A percentile compares a stretch with the other conserved stretches of the same genome.
phyloP scores from a whole-genome alignment of 192 early-diverging fungal genomes.

The Coemansia sp. region DNA sequence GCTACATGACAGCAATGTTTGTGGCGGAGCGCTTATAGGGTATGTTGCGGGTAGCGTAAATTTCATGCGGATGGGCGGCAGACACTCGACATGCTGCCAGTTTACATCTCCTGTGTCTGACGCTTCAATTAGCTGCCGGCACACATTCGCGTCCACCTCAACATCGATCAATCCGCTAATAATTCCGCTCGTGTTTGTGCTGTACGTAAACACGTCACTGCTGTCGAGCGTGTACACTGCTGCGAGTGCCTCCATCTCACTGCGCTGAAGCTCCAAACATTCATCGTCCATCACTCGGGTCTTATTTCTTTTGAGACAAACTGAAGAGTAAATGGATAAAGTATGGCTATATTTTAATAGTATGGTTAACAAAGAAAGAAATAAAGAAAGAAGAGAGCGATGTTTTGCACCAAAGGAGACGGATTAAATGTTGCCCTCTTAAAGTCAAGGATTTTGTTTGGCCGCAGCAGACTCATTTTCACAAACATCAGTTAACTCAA shows the following conservation, averaged over 20 bases:
- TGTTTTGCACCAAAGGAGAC: no score
- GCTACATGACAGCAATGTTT: not conserved
- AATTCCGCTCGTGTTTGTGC: not conserved
- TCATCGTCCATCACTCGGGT: constrained; percentile 2
- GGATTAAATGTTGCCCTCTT: no score
- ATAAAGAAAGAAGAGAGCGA: no score
- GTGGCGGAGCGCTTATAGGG: not conserved
- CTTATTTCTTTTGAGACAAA: no score
- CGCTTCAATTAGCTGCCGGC: not conserved
- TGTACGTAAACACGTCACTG: not conserved
- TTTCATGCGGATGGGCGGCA: not conserved
- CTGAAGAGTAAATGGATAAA: no score
- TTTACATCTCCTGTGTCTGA: not conserved
- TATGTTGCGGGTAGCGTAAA: not conserved
- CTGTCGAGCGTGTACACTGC: constrained; percentile 16
- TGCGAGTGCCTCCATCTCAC: constrained; percentile 22
- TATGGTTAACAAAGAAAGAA: no score
- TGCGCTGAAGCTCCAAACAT: constrained; percentile 22
- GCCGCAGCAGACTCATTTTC: no score
- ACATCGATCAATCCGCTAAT: not conserved
- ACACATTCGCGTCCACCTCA: not conserved
- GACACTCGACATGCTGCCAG: not conserved
- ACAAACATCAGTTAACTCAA: no score
- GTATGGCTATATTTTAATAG: no score
- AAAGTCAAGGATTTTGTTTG: no score